A percentile compares a stretch with the other conserved stretches of the same genome.
Evolutionary conservation across 192 early-diverging fungal genomes (phyloP).

Genomic region (Podila verticillata): DNA sequence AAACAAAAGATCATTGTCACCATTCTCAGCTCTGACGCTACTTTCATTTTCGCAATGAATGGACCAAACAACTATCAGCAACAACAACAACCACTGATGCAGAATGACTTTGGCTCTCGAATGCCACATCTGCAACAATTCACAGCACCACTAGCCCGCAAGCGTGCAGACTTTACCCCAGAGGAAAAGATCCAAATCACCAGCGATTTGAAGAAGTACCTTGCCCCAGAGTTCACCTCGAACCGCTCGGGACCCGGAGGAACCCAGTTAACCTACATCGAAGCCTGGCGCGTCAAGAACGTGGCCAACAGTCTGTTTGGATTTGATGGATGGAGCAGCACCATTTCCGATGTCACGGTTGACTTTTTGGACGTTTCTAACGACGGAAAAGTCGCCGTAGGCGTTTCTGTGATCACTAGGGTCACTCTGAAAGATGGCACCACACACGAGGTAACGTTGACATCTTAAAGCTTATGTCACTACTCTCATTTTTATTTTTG

Average conservation of each 20-base stretch:
- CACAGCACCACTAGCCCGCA: not conserved
- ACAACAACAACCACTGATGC: too few species aligned
- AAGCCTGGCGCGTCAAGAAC: constrained; percentile 84
- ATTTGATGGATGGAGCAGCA: constrained; percentile 91
- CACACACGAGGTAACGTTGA: constrained; percentile 73
- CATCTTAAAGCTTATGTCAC: not conserved
- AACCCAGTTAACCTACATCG: constrained; percentile 77
- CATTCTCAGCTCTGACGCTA: too few species aligned
- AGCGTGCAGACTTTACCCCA: constrained; percentile 13
- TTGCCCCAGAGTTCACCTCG: constrained; percentile 77
- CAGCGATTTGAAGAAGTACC: constrained; percentile 59
- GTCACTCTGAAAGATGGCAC: constrained; percentile 91
- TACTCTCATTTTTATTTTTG: not conserved
- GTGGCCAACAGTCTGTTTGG: constrained; percentile 96
- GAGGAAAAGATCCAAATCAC: constrained; percentile 31
- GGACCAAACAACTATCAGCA: too few species aligned
- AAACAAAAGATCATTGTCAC: too few species aligned
- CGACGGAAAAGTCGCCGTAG: constrained; percentile 65
- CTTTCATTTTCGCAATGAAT: too few species aligned
- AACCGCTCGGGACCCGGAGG: constrained; percentile 76
- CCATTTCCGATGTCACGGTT: constrained; percentile 74
- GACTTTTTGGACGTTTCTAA: constrained; percentile 74
- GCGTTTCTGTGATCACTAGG: constrained; percentile 79
- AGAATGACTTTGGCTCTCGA: not conserved
- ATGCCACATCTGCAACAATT: not conserved